Evolutionary conservation across 108 stramenopile genomes (phyloP).

Genomic region (Hondaea fermentalgiana): DNA sequence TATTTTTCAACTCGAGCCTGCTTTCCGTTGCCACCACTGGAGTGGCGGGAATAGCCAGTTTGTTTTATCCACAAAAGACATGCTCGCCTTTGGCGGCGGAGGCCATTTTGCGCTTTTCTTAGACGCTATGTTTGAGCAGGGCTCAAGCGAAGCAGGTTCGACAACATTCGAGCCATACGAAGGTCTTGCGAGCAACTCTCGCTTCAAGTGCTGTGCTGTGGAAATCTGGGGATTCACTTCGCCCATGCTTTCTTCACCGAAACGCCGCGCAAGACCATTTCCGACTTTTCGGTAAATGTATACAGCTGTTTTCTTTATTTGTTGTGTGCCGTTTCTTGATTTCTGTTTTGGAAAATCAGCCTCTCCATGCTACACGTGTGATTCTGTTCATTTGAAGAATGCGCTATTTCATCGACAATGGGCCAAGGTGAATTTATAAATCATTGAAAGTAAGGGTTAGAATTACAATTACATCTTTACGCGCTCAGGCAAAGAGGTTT

Average conservation of each 20-base stretch:
- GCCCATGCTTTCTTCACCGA: background rate
- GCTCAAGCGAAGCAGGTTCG: background rate
- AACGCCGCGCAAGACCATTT: background rate
- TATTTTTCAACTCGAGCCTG: background rate
- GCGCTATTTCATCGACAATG: too few relatives aligned
- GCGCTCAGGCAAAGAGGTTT: too few relatives aligned
- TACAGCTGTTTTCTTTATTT: background rate
- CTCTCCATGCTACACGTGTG: background rate
- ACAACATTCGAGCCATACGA: background rate
- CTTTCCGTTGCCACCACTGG: background rate
- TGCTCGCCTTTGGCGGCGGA: constrained; percentile 1
- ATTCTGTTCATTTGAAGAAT: too few relatives aligned
- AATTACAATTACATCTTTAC: too few relatives aligned
- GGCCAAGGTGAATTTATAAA: too few relatives aligned
- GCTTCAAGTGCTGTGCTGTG: constrained; percentile 5
- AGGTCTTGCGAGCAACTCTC: background rate
- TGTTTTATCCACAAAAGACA: background rate
- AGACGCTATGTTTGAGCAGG: background rate
- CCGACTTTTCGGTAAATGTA: background rate
- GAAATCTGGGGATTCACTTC: background rate
- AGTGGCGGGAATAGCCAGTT: background rate
- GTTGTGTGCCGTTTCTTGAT: background rate
- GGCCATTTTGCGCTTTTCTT: background rate
- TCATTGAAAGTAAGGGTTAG: too few relatives aligned
- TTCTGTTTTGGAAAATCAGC: background rate